phyloP scores from a whole-genome alignment of 768 basidiomycete genomes.

The Psilocybe azurescens region DNA sequence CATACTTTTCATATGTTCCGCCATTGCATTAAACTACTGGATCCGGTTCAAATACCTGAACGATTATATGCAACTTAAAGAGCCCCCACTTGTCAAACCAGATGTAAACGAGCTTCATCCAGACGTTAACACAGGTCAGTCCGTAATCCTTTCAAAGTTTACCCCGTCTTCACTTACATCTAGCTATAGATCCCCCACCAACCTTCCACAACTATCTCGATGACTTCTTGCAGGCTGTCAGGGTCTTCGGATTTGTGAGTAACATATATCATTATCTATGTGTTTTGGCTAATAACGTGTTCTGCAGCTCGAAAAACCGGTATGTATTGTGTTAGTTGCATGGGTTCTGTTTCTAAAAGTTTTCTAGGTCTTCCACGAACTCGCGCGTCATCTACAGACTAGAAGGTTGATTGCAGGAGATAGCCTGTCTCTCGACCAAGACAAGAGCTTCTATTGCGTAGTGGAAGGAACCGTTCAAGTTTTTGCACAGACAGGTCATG shows the following conservation, averaged over 20 bases:
- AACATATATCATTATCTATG: neutral
- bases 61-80: constrained; percentile 76
- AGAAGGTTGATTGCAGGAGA: constrained; percentile 95
- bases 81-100: constrained; percentile 81
- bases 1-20: constrained; percentile 70
- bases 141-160: neutral
- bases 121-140: constrained; percentile 76
- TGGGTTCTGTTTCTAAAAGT: neutral
- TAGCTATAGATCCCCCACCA: constrained; percentile 57
- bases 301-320: constrained; percentile 73
- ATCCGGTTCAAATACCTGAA: constrained; percentile 84
- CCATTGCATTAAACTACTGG: constrained; percentile 79
- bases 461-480: constrained; percentile 98
- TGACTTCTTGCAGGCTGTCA: constrained; percentile 94
- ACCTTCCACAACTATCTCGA: constrained; percentile 96
- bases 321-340: constrained; percentile 38
- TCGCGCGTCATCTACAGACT: constrained; percentile 95
- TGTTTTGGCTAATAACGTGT: constrained; percentile 4
- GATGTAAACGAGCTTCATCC: constrained; percentile 90
- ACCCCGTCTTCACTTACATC: neutral
- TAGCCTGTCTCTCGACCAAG: constrained; percentile 86
- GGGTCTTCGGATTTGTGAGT: constrained; percentile 89
- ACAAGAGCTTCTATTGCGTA: constrained; percentile 97
- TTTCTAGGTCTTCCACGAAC: constrained; percentile 92
- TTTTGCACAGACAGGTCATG: constrained; percentile 73